Conservation (phyloP, 805 yeast species). For the Scheffersomyces stipitis region DNA sequence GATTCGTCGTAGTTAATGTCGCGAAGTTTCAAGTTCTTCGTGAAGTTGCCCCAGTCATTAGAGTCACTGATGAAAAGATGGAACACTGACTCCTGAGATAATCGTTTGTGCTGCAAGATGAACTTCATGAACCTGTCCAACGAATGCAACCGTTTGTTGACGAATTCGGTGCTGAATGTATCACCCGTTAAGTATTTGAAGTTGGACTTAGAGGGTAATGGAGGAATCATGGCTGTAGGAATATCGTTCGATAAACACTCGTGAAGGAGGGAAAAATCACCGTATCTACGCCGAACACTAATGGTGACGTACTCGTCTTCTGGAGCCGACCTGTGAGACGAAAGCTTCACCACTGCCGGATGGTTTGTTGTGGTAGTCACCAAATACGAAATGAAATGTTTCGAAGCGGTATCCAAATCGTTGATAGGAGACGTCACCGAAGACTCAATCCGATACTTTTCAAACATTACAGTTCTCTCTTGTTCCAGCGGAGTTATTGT, state of each 20-base stretch:
- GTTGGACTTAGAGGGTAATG: conserved; percentile 89
- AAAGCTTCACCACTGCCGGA: conserved; percentile 49
- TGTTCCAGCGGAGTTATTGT: too few species aligned
- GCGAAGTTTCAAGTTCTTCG: conserved; percentile 47
- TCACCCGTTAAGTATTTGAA: conserved; percentile 93
- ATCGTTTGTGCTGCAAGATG: conserved; percentile 68
- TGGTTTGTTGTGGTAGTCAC: conserved; percentile 63
- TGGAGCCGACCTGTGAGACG: conserved; percentile 13
- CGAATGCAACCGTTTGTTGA: conserved; percentile 77
- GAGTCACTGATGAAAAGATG: conserved; percentile 69
- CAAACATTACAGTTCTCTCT: conserved; percentile 9
- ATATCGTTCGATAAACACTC: conserved; percentile 72
- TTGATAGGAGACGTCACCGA: conserved; percentile 62
- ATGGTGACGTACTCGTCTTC: conserved; percentile 29
- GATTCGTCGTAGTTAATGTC: conserved; percentile 16
- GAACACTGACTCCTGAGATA: conserved; percentile 68
- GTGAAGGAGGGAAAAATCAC: conserved; percentile 80
- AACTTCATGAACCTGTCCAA: conserved; percentile 73
- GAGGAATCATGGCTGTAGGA: conserved; percentile 88
- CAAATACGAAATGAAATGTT: conserved; percentile 73
- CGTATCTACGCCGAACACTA: conserved; percentile 73
- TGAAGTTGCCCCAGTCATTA: conserved; percentile 71
- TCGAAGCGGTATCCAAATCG: conserved; percentile 67
- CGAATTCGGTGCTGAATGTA: conserved; percentile 81
- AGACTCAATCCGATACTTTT: conserved; percentile 15